phyloP scores from a whole-genome alignment of 2,329 filamentous ascomycete genomes.

The Knoxdaviesia capensis region DNA sequence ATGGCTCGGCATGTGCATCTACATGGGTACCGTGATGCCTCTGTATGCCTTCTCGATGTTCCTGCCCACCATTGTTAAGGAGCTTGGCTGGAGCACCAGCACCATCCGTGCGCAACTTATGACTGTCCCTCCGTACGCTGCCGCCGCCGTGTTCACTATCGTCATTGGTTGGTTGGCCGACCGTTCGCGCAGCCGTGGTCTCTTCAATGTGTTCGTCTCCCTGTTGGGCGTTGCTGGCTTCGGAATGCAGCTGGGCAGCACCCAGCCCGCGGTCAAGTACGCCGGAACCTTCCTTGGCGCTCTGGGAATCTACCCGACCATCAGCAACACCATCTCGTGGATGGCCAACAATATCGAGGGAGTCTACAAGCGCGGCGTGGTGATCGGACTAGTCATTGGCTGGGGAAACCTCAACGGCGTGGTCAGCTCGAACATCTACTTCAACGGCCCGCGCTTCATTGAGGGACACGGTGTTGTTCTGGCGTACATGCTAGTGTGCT shows the following conservation, averaged over 20 bases:
- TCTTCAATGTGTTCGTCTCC: conserved; percentile 45
- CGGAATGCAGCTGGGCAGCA: conserved; percentile 37
- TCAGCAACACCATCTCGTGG: conserved; percentile 55
- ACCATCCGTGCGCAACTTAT: conserved; percentile 30
- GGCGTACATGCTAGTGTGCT: conserved; percentile 40
- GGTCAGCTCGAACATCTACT: conserved; percentile 46
- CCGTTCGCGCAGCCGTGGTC: conserved; percentile 38
- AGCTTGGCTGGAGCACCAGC: conserved; percentile 12
- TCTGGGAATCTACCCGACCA: conserved; percentile 50
- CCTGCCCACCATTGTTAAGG: conserved; percentile 34
- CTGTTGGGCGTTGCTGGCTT: conserved; percentile 46
- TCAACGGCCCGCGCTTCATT: conserved; percentile 11
- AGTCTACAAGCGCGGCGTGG: conserved; percentile 44
- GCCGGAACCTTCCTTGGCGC: conserved; percentile 51
- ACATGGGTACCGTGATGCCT: conserved; percentile 25
- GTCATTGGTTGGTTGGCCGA: conserved; percentile 44
- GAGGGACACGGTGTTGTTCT: conserved; percentile 42
- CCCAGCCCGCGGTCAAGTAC: conserved; percentile 37
- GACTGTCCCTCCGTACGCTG: conserved; percentile 37
- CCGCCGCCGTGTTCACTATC: conserved; percentile 42
- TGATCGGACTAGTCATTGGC: conserved; percentile 53
- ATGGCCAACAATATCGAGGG: conserved; percentile 47
- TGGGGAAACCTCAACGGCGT: conserved; percentile 62
- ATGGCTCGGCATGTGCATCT: conserved; percentile 24
- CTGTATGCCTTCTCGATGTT: conserved; percentile 33